A percentile compares a stretch with the other conserved stretches of the same genome.
These are phyloP conservation scores for Prunus campanulata DNA, from an alignment of 306 rosid species.

Conservation along the genomic window DNA sequence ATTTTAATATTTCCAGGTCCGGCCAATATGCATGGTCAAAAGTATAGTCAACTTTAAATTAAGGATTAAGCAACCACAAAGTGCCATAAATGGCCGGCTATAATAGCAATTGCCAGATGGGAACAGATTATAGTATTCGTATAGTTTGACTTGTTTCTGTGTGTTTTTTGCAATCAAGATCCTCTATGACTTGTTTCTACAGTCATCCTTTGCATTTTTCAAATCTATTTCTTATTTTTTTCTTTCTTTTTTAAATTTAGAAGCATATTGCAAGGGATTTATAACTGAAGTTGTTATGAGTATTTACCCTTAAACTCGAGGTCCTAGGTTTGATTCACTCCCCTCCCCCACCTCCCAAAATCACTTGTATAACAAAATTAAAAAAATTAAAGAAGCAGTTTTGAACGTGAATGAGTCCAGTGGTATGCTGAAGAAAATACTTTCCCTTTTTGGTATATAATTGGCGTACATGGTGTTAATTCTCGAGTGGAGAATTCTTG, in stretches of 20 bases:
- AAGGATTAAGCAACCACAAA: conserved; percentile 8
- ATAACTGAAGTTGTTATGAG: no score
- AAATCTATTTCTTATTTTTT: neutral
- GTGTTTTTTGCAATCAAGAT: conserved; percentile 32
- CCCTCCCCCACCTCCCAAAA: no score
- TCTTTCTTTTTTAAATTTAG: neutral
- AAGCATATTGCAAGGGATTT: neutral
- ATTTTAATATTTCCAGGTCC: conserved; percentile 7
- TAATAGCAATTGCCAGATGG: conserved; percentile 24
- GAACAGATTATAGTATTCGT: conserved; percentile 17
- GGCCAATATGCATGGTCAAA: conserved; percentile 16
- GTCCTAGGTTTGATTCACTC: no score
- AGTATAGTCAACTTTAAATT: conserved; percentile 13
- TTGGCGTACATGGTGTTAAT: no score
- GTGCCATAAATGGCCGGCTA: conserved; percentile 37
- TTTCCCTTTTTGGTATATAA: no score
- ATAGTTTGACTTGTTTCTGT: conserved; percentile 7
- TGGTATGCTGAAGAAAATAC: no score
- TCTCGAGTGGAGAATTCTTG: no score
- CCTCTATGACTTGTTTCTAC: neutral
- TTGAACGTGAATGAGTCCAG: no score
- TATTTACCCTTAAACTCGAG: no score
- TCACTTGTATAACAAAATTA: no score
- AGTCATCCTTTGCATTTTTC: neutral
- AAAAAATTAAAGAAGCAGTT: no score